phyloP scores from a whole-genome alignment of 2,329 filamentous ascomycete genomes.

The Fusarium floridanum region DNA sequence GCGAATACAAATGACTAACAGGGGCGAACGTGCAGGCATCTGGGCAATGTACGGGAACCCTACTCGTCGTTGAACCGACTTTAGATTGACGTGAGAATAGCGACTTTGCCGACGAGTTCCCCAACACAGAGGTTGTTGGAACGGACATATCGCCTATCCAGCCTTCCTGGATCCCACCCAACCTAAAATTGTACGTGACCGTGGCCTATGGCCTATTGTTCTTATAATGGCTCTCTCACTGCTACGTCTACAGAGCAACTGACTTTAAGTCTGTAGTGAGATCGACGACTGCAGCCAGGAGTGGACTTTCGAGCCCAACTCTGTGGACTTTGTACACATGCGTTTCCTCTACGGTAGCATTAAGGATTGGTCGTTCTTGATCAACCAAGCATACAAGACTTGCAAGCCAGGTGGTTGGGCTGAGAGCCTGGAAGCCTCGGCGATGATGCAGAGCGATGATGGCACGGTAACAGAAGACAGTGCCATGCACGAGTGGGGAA shows the following conservation, averaged over 20 bases:
- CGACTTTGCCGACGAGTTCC: slow-evolving; percentile 60
- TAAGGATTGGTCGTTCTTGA: slow-evolving; percentile 7
- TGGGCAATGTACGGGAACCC: slow-evolving; percentile 11
- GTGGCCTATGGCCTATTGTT: neutral
- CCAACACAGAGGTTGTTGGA: slow-evolving; percentile 59
- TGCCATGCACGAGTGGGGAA: slow-evolving; percentile 14
- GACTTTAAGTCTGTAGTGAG: neutral
- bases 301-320: slow-evolving; percentile 11
- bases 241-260: neutral
- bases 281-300: slow-evolving; percentile 14
- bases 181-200: slow-evolving; percentile 21
- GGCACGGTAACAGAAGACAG: neutral
- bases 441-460: slow-evolving; percentile 15
- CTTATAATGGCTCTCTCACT: neutral
- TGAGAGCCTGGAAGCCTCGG: slow-evolving; percentile 14
- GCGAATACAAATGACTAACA: neutral
- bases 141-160: slow-evolving; percentile 71
- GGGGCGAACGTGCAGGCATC: neutral
- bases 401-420: slow-evolving; percentile 13
- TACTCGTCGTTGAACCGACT: neutral
- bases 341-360: slow-evolving; percentile 15
- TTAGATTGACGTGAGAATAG: slow-evolving; percentile 51
- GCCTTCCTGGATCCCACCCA: slow-evolving; percentile 26
- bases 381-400: slow-evolving; percentile 8
- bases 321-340: slow-evolving; percentile 16